phyloP scores from a whole-genome alignment of 495 filamentous ascomycete species.

The Penicillium soppii region DNA sequence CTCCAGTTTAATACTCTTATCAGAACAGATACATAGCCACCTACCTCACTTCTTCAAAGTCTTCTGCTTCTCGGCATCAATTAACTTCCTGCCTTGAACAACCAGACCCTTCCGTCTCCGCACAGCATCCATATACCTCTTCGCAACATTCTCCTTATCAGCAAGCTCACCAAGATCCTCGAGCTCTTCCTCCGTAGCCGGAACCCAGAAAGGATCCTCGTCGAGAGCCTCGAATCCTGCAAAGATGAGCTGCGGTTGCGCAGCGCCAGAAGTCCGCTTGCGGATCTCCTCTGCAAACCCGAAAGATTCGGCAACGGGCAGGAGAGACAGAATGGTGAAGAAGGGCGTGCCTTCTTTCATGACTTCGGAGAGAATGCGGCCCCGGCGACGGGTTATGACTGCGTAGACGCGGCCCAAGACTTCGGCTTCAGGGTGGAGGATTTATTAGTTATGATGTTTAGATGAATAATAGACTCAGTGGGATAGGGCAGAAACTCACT shows the following conservation, averaged over 20 bases:
- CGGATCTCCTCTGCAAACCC: constrained; percentile 95
- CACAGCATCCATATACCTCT: constrained; percentile 91
- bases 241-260: constrained; percentile 90
- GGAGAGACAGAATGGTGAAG: constrained; percentile 82
- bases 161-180: constrained; percentile 94
- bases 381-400: constrained; percentile 86
- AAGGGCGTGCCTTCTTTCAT: constrained; percentile 96
- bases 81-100: constrained; percentile 74
- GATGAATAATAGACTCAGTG: background rate
- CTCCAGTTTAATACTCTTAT: background rate
- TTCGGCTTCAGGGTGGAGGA: constrained; percentile 58
- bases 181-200: constrained; percentile 92
- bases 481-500: constrained; percentile 54
- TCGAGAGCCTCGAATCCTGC: constrained; percentile 84
- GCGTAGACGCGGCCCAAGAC: constrained; percentile 93
- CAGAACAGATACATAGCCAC: background rate
- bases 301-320: constrained; percentile 93
- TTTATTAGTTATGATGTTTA: constrained; percentile 12
- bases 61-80: constrained; percentile 99
- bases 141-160: constrained; percentile 92
- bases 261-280: constrained; percentile 86
- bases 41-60: constrained; percentile 78
- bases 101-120: constrained; percentile 80
- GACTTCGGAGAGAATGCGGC: constrained; percentile 81
- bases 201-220: constrained; percentile 97